phyloP scores from a whole-genome alignment of 2,329 filamentous ascomycete species.

The Botryosphaeria dothidea region DNA sequence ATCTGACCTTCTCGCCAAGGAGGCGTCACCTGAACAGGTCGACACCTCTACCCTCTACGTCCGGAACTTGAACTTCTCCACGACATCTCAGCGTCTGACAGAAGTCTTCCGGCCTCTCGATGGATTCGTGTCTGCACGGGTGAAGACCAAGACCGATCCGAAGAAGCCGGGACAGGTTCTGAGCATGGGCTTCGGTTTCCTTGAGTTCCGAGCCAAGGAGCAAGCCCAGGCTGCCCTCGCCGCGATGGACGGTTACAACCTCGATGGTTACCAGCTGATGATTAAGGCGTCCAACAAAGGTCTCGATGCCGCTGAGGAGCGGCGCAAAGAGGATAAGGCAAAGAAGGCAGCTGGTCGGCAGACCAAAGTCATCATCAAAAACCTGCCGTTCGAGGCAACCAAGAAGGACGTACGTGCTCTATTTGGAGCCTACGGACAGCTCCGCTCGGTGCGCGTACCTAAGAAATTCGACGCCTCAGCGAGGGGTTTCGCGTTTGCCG shows the following conservation, averaged over 20 bases:
- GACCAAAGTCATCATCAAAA: conserved; percentile 97
- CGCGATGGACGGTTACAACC: conserved; percentile 82
- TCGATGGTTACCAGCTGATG: conserved; percentile 84
- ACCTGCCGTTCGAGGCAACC: conserved; percentile 90
- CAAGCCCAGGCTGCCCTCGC: conserved; percentile 78
- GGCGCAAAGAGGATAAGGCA: conserved; percentile 76
- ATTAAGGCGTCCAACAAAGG: conserved; percentile 87
- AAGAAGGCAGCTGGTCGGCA: conserved; percentile 75
- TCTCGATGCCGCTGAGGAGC: conserved; percentile 83
- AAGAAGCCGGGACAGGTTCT: conserved; percentile 85
- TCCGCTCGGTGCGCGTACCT: conserved; percentile 88
- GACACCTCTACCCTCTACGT: conserved; percentile 86
- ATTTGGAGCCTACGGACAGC: conserved; percentile 86
- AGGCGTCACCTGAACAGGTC: conserved; percentile 52
- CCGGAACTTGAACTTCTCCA: conserved; percentile 90
- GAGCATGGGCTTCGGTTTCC: conserved; percentile 97
- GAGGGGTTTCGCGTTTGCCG: conserved; percentile 94
- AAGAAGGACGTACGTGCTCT: conserved; percentile 89
- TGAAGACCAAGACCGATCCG: conserved; percentile 92
- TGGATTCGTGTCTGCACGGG: conserved; percentile 83
- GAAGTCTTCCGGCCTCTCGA: conserved; percentile 79
- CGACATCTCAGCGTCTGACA: conserved; percentile 72
- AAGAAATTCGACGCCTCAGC: conserved; percentile 90
- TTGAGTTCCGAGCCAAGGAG: conserved; percentile 78
- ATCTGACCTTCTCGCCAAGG: conserved; percentile 66